Percentiles rank a stretch among this genome's conserved stretches.
These are phyloP conservation scores for Claviceps monticola DNA, from an alignment of 2,329 filamentous ascomycete genomes.

Conservation along the genomic window DNA sequence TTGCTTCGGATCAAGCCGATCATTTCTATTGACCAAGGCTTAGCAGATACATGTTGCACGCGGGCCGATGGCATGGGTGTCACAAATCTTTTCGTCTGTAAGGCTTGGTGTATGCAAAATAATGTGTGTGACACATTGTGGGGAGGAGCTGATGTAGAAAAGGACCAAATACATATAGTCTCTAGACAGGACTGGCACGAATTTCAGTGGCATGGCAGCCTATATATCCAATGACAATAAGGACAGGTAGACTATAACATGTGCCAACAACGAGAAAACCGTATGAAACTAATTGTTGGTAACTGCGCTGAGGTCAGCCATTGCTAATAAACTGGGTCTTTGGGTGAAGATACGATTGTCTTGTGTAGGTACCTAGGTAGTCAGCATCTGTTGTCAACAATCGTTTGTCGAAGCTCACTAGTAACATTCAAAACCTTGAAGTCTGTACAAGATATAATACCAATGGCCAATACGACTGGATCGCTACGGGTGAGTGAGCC, in stretches of 20 bases:
- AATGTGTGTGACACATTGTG: background rate
- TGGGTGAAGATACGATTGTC: too few relatives aligned
- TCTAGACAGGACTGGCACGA: too few relatives aligned
- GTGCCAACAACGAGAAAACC: too few relatives aligned
- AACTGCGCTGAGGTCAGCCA: background rate
- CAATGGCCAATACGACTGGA: background rate
- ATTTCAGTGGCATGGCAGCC: too few relatives aligned
- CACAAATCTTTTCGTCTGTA: background rate
- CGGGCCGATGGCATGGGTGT: background rate
- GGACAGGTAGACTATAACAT: too few relatives aligned
- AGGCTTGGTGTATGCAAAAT: background rate
- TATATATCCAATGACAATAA: too few relatives aligned
- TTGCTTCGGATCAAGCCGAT: background rate
- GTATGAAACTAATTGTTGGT: too few relatives aligned
- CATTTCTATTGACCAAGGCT: background rate
- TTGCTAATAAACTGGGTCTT: background rate
- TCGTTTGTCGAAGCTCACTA: background rate
- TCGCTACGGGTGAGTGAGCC: background rate
- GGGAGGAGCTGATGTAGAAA: background rate
- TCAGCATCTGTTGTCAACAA: background rate
- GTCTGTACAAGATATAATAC: background rate
- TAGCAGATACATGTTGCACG: background rate
- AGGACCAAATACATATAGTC: background rate
- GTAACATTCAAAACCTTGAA: background rate
- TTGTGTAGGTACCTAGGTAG: too few relatives aligned